These are phyloP conservation scores for Candida germanica DNA, from an alignment of 805 yeast genomes.

Conservation along the genomic window DNA sequence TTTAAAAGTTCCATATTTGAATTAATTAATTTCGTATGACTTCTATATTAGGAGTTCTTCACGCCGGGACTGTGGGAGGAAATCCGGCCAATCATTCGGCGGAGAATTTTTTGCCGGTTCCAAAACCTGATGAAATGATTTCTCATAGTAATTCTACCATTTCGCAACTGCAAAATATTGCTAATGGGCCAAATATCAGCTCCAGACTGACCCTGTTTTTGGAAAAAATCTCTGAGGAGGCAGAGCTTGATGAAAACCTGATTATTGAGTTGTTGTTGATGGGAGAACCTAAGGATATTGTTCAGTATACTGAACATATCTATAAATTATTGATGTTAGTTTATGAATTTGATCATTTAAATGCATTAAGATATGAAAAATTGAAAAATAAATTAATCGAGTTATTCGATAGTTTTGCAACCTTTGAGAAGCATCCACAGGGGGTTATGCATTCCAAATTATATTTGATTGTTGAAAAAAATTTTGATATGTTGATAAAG, in stretches of 20 bases:
- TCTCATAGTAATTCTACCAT: no score
- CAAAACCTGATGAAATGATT: no score
- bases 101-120: no score
- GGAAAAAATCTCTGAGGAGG: constrained; percentile 16
- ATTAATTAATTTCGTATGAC: no score
- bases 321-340: constrained; percentile 26
- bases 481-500: constrained; percentile 37
- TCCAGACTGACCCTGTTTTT: constrained; percentile 8
- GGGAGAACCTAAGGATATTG: constrained; percentile 27
- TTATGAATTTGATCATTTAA: constrained; percentile 10
- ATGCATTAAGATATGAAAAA: constrained; percentile 12
- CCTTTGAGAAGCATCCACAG: constrained; percentile 16
- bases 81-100: no score
- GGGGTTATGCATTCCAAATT: constrained; percentile 31
- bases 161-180: constrained; percentile 1
- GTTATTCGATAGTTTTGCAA: constrained; percentile 23
- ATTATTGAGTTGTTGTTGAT: constrained; percentile 18
- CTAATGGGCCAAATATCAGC: neutral
- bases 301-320: constrained; percentile 38
- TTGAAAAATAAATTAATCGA: constrained; percentile 23
- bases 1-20: no score
- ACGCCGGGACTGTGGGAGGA: no score
- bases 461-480: constrained; percentile 33
- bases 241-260: constrained; percentile 19
- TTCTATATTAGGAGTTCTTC: neutral